Percentiles rank a stretch among this genome's conserved stretches.
Conservation (phyloP, 2,329 filamentous ascomycete species). For the Colletotrichum lupini region DNA sequence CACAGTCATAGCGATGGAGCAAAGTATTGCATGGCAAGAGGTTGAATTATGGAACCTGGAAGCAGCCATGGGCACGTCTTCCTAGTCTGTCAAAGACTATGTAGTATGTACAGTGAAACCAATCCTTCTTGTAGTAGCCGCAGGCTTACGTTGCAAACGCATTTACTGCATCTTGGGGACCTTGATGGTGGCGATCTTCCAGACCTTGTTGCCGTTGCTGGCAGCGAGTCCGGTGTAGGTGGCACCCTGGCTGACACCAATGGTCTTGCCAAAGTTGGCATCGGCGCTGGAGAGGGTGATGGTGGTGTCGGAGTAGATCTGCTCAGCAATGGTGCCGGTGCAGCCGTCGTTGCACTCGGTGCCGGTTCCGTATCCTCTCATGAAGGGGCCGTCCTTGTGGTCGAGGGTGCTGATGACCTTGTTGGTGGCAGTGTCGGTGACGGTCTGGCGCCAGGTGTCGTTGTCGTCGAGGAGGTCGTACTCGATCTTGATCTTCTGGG, state of each 20-base stretch:
- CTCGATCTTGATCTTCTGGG: background rate
- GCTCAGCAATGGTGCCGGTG: conserved; percentile 49
- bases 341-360: conserved; percentile 52
- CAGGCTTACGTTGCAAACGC: background rate
- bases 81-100: conserved; percentile 30
- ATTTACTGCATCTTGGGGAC: conserved; percentile 40
- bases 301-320: conserved; percentile 51
- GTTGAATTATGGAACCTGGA: background rate
- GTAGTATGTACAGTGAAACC: conserved; percentile 27
- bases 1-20: background rate
- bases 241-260: conserved; percentile 43
- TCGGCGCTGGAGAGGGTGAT: conserved; percentile 49
- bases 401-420: conserved; percentile 46
- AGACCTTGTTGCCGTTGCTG: conserved; percentile 49
- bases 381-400: conserved; percentile 47
- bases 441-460: conserved; percentile 39
- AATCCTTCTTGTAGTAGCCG: background rate
- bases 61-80: background rate
- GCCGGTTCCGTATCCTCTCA: conserved; percentile 52
- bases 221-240: conserved; percentile 43
- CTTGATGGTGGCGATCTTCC: conserved; percentile 49
- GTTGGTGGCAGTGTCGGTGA: conserved; percentile 50
- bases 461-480: conserved; percentile 41
- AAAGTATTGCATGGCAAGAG: background rate
- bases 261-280: conserved; percentile 42